Evolutionary conservation across 352 stramenopile genomes (phyloP).

Genomic region (Thraustochytrium striatum): DNA sequence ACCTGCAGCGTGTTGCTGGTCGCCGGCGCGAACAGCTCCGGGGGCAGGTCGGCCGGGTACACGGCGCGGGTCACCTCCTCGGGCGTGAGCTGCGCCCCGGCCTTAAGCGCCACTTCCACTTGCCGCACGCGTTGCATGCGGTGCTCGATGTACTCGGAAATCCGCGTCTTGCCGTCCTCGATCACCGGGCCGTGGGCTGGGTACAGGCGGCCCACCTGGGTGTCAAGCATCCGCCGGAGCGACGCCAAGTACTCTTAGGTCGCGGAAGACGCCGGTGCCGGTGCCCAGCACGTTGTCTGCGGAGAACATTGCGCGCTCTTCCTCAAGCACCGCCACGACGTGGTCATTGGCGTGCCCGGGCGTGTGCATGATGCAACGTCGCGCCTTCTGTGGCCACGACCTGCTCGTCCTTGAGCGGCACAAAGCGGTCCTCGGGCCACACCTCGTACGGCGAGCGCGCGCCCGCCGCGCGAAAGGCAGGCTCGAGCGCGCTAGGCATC

Average conservation of each 20-base stretch:
- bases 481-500: slow-evolving; percentile 19
- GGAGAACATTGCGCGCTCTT: slow-evolving; percentile 63
- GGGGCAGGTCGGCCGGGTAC: slow-evolving; percentile 12
- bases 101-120: slow-evolving; percentile 59
- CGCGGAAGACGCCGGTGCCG: slow-evolving; percentile 76
- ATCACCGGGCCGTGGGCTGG: slow-evolving; percentile 69
- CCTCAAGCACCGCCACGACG: slow-evolving; percentile 68
- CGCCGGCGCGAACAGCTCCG: slow-evolving; percentile 12
- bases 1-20: slow-evolving; percentile 30
- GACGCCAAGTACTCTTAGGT: slow-evolving; percentile 73
- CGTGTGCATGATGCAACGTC: slow-evolving; percentile 65
- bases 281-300: slow-evolving; percentile 74
- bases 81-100: neutral
- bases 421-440: slow-evolving; percentile 23
- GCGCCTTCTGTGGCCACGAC: slow-evolving; percentile 56
- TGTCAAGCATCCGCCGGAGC: slow-evolving; percentile 60
- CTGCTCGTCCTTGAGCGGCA: slow-evolving; percentile 44
- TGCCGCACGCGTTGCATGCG: slow-evolving; percentile 68
- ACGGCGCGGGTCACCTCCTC: slow-evolving; percentile 10
- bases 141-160: slow-evolving; percentile 71
- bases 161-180: slow-evolving; percentile 61
- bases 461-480: neutral
- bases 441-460: slow-evolving; percentile 24
- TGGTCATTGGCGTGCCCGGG: slow-evolving; percentile 78
- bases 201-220: slow-evolving; percentile 62